A percentile compares a stretch with the other conserved stretches of the same genome.
phyloP scores from a whole-genome alignment of 2,329 filamentous ascomycete genomes.

The Ciborinia camelliae region DNA sequence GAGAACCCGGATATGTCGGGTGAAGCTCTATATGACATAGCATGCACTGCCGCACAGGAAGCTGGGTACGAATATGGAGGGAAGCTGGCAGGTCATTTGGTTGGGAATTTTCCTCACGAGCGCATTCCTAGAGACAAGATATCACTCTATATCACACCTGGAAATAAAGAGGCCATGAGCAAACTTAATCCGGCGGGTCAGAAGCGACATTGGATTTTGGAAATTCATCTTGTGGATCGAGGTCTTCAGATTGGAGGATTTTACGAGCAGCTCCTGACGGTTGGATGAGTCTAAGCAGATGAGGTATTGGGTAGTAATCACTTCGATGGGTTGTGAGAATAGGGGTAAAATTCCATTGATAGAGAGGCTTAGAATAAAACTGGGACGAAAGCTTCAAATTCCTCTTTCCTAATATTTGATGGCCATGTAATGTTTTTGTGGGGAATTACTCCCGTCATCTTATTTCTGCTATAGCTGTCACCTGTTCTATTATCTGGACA shows the following conservation, averaged over 20 bases:
- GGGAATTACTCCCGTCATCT: neutral
- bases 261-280: conserved; percentile 34
- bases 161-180: neutral
- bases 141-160: neutral
- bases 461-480: neutral
- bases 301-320: neutral
- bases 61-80: neutral
- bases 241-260: conserved; percentile 39
- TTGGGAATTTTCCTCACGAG: neutral
- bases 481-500: neutral
- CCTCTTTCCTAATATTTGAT: neutral
- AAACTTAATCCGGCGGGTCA: neutral
- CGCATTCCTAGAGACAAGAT: neutral
- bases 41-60: neutral
- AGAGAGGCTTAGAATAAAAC: neutral
- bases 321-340: neutral
- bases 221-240: conserved; percentile 42
- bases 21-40: neutral
- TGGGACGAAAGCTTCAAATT: neutral
- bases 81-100: neutral
- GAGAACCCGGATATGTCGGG: neutral
- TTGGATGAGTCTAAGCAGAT: neutral
- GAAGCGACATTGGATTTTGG: conserved; percentile 43
- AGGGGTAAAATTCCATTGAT: neutral
- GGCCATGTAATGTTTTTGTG: neutral